Base-by-base conservation (phyloP, 768 basidiomycete species). In the Grammothele lineata region DNA sequence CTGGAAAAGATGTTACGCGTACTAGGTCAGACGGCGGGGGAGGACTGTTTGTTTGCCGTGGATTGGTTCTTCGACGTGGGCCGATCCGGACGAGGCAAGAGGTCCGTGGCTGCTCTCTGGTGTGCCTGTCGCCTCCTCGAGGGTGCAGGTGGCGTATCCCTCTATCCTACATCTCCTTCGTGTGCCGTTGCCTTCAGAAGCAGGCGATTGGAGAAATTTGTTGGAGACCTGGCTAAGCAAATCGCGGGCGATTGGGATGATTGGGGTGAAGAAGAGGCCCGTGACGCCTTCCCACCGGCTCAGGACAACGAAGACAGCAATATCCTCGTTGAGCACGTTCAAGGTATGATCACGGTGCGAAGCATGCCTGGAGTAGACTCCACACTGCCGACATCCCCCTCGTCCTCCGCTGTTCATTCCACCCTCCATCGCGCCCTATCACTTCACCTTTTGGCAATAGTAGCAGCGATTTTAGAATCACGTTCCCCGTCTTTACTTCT, bases 61-160 rank as follows among this genome's bases (percentile, higher is more conserved):
- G 88, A 93, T 56, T 94, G 95, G 82, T 83, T 95, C 52, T 64
- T 80, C 11, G 74, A 74, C 37, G 70, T 81, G 11, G 75, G 75
- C 4, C 66, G 70, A 36, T 65, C 65, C 26, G 72, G 77, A 19
- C 67, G 63, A 15, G 72, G 70, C 9, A 63, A 57, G 9, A 67
- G 69, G 21, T 76, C 81, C 15, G 78, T 82, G 1, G 75, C 86
- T 0, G 92, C 92, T 3, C 69, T 94, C 19, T 97, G 92, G 92
- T 87, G 89, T 54, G 85, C 87, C 2, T 77, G 78, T 49, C 75
- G 80, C 23, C 61, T 97, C 0, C 60, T 97, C 48, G 83, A 89
- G 56, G 94, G 95, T 2, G 68, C 85, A 7, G 71, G 77, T 0
- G 67, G 70, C 2, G 58, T 82, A 7, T 70, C 68, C 15, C 64